Evolutionary conservation across 768 basidiomycete species (phyloP), one percentile per base, ranked within the genome.

Genomic region (Hygrocybe coccinea): DNA sequence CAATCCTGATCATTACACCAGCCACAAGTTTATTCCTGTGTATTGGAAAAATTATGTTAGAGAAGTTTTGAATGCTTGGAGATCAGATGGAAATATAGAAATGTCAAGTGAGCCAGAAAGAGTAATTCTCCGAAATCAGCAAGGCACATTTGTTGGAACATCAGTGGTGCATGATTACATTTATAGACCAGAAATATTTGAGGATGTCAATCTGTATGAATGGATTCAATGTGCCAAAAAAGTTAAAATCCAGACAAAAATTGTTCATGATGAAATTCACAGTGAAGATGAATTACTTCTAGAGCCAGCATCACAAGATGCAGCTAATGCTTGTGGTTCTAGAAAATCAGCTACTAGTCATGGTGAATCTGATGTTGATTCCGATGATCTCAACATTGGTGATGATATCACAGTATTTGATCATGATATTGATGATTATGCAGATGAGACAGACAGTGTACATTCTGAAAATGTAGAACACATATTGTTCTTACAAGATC

Each of bases 391-490:
- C 39, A 41, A 41, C 11, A 15, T 15, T 19, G 39, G 11, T 41
- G 5, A 41, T 5, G 39, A 41, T 19, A 15, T 3, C 19, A 19
- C 5, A 41, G 3, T 41, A 41, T 14, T 19, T 49, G 39, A 60
- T 7, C 67, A 70, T 59, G 70, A 62, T 2, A 21, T 59, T 15
- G 70, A 71, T 58, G 67, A 71, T 57, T 67, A 63, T 38, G 48
- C 56, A 29, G 29, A 29, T 29, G 29, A 29, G 8, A 29, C 29
- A 29, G 29, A 29, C 29, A 29, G 29, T 34, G 55, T 57, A 7
- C 50, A 55, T 24, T 41, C 39, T 41, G 39, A 41, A 3, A 19
- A 15, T 41, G 39, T 19, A 41, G 39, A 41, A 41, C 14, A 41
- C 11, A 8, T 4, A 2, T 37, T 60, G 29, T 21, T 1, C 1